phyloP scores from a whole-genome alignment of 2,329 filamentous ascomycete species.

The Cladosporium phlei region DNA sequence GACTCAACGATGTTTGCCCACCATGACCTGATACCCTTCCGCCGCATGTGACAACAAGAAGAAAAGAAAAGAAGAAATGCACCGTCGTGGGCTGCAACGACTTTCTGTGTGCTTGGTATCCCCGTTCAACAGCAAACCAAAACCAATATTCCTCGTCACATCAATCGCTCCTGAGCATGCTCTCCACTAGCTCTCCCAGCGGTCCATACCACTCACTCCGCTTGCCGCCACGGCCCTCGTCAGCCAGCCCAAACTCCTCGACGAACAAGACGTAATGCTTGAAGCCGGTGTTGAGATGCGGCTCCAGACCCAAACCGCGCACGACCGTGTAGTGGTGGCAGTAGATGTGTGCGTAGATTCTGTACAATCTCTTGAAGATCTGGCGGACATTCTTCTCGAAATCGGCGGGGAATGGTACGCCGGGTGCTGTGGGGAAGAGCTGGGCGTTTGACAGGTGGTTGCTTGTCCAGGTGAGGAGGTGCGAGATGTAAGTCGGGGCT shows the following conservation, averaged over 20 bases:
- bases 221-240: conserved; percentile 59
- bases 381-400: conserved; percentile 92
- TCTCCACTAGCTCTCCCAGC: conserved; percentile 90
- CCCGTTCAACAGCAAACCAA: neutral
- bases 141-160: neutral
- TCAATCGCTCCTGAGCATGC: conserved; percentile 91
- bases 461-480: conserved; percentile 96
- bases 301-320: conserved; percentile 88
- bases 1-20: too few relatives aligned
- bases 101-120: too few relatives aligned
- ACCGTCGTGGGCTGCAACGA: too few relatives aligned
- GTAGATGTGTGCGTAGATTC: conserved; percentile 95
- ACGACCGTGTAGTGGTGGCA: conserved; percentile 98
- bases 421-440: conserved; percentile 68
- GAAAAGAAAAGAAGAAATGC: too few relatives aligned
- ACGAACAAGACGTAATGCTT: conserved; percentile 99
- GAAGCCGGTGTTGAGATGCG: conserved; percentile 97
- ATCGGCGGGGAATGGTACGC: conserved; percentile 86
- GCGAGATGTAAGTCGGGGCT: conserved; percentile 94
- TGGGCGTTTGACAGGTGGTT: conserved; percentile 91
- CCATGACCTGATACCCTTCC: too few relatives aligned
- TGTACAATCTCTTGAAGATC: conserved; percentile 99
- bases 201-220: conserved; percentile 88
- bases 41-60: too few relatives aligned
- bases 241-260: conserved; percentile 88